Evolutionary conservation across 768 basidiomycete genomes (phyloP), one percentile per base, ranked within the genome.

Genomic region (Naganishia vishniacii): DNA sequence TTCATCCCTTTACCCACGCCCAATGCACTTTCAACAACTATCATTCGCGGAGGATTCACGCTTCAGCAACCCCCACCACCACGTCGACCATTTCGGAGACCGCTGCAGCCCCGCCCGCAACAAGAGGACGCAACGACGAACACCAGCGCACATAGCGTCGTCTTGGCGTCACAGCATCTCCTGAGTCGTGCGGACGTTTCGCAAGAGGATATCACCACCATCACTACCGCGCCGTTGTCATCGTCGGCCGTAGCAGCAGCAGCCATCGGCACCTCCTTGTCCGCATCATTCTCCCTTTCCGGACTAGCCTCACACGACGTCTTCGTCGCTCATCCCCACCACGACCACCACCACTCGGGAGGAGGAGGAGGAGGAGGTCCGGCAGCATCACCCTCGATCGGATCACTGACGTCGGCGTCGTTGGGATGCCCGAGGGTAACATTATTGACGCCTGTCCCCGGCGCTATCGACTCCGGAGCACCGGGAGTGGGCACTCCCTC

Each of bases 51-150:
- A 34, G 59, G 41, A 34, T 60, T 60, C 18, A 44, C 23, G 8
- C 28, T 60, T 2, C 26, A 26, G 25, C 59, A 60, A 45, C 59
- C 56, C 4, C 56, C 56, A 16, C 37, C 42, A 20, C 42, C 42
- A 44, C 42, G 42, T 15, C 11, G 42, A 5, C 42, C 42, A 18
- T 44, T 44, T 18, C 42, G 42, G 5, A 8, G 42, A 5, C 42
- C 42, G n/a, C n/a, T 44, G 42, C 42, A 44, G 42, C 42, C 42
- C 42, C 11, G n/a, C 11, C 9, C 11, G 42, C 42, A 20, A 18
- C n/a, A 12, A 5, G 11, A 44, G 42, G 42, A 37, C 42, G 42
- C 18, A n/a, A 15, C 42, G 42, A 8, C 13, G 9, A 8, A 20
- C 11, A 20, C 18, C n/a, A 5, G 9, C 9, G 13, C 13, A 44